Conservation (phyloP, 345 rosid species). For the Noccaea caerulescens region DNA sequence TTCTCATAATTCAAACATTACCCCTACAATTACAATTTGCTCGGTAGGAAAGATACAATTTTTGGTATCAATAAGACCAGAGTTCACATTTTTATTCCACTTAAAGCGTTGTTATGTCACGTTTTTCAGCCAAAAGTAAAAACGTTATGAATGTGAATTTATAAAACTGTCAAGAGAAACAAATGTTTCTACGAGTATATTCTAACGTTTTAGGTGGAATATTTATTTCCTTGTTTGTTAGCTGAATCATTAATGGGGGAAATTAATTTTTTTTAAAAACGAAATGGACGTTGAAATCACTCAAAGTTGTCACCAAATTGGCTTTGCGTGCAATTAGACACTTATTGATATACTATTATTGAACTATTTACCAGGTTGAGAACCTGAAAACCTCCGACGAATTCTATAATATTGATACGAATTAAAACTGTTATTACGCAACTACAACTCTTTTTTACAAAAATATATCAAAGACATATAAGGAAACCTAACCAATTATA, state of each 20-base stretch:
- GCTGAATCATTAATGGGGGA: neutral
- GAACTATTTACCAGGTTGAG: no score
- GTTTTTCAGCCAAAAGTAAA: neutral
- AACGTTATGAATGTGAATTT: constrained; percentile 9
- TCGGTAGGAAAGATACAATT: no score
- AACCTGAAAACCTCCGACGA: no score
- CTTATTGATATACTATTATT: neutral
- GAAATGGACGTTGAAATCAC: constrained; percentile 34
- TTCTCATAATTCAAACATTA: no score
- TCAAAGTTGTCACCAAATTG: constrained; percentile 29
- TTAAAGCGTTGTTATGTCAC: constrained; percentile 4
- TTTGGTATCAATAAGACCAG: neutral
- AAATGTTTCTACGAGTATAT: neutral
- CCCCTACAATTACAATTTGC: no score
- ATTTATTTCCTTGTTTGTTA: neutral
- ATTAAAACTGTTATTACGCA: no score
- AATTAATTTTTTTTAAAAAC: no score
- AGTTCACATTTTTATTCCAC: neutral
- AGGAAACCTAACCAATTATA: no score
- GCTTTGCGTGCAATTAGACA: constrained; percentile 33
- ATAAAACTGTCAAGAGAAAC: neutral
- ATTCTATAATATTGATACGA: no score
- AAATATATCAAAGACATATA: no score
- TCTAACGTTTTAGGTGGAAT: neutral
- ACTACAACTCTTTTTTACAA: no score